Evolutionary conservation across 768 basidiomycete genomes (phyloP), one percentile per base, ranked within the genome.

Genomic region (Favolaschia claudopus): DNA sequence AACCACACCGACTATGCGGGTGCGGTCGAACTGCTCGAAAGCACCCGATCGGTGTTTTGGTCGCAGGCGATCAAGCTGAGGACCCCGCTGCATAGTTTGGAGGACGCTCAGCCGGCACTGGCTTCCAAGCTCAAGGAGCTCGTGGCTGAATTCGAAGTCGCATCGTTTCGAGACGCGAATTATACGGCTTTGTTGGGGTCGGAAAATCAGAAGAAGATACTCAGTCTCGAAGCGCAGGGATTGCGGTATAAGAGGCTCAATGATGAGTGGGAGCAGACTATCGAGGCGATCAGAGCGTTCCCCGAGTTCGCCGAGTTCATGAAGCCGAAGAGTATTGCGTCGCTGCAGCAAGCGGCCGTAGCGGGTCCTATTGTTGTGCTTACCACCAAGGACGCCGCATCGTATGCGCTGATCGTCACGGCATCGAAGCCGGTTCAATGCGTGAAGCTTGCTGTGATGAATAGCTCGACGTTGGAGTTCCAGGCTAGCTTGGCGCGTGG

Each of bases 231-330:
- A 17, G 61, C 62, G 8, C 63, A 66, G 36, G 60, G 47, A 13
- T 42, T 27, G 13, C 42, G 33, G 3, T 69, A 64, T 29, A 19
- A 62, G 12, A 22, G 53, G 25, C 64, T 70, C 4, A 66, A 67
- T 20, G 36, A 61, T 20, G 56, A 67, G 28, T 66, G 67, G 60
- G 61, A 69, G 9, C 27, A 49, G 24, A 47, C 68, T 6, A 54
- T 69, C 1, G 25, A 36, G 20, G 38, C 37, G n/a, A 52, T 69
- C 20, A 38, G 60, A 24, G 29, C 14, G 15, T 37, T 67, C 10
- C 38, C 64, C 3, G 66, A 58, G 2, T 70, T 70, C 55, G 50
- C 63, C 32, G 53, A 60, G 42, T 72, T 72, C 39, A 45, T 72
- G 7, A 52, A 32, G 10, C 68, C 70, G 17, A 50, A 44, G 20